phyloP scores from a whole-genome alignment of 1,284 basidiomycete genomes.

The Meripilus lineatus region DNA sequence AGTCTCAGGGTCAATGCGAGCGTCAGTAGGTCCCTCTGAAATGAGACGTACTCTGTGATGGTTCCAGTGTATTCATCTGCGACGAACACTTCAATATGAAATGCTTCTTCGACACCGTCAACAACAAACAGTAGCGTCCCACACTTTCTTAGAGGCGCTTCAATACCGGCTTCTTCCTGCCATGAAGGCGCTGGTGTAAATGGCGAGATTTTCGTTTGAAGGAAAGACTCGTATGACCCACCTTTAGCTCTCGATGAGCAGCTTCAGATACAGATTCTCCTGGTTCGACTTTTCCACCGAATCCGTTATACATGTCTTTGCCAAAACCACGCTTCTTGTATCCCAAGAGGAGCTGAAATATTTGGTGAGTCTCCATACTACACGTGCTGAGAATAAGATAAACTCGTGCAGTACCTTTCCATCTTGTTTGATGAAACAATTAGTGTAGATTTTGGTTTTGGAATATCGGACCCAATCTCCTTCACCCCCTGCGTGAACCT shows the following conservation, averaged over 20 bases:
- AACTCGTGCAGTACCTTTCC: conserved; percentile 23
- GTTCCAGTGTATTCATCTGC: conserved; percentile 49
- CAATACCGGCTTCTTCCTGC: conserved; percentile 78
- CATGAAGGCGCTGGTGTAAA: too few species aligned
- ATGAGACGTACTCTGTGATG: conserved; percentile 50
- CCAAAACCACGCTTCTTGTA: conserved; percentile 73
- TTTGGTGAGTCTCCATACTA: neutral
- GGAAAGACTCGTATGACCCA: conserved; percentile 19
- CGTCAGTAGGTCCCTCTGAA: neutral
- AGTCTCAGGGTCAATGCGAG: neutral
- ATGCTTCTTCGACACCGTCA: conserved; percentile 47
- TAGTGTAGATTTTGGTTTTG: conserved; percentile 48
- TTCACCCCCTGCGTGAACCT: conserved; percentile 31
- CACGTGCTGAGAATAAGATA: neutral
- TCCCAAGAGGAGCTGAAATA: conserved; percentile 52
- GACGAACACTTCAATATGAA: conserved; percentile 63
- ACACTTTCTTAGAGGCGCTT: conserved; percentile 49
- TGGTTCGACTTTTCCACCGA: conserved; percentile 69
- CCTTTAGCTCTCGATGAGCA: conserved; percentile 62
- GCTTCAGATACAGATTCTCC: conserved; percentile 57
- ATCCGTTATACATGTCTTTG: conserved; percentile 60
- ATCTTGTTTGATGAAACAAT: conserved; percentile 48
- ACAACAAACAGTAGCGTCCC: conserved; percentile 60
- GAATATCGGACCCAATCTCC: conserved; percentile 36
- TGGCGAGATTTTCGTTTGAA: too few species aligned